Base-by-base conservation (phyloP, 345 rosid genomes). In the Pugionium cornutum region DNA sequence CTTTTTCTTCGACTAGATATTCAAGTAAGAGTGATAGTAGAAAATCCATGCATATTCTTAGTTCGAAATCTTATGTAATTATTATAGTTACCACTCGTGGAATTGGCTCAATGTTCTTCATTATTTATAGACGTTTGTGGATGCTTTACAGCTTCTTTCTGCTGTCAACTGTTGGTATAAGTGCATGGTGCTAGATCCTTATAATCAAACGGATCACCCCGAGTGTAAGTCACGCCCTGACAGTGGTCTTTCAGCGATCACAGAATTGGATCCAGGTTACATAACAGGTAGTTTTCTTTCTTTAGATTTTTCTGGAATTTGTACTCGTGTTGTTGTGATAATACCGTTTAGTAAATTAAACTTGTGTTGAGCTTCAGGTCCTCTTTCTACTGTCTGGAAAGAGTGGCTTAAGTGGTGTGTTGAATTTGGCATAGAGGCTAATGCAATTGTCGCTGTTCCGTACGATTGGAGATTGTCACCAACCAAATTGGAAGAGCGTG, bases 351-450 rank as follows among this genome's bases (percentile, higher is more conserved):
- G 50, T 36, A 43, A 54, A 35, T 8, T 33, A 37, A 37, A 34
- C 36, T 9, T 57, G 31, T 46, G 44, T 53, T 74, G 68, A 44
- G 67, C 56, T 70, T 49, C 76, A 94, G 99, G 99, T 81, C 95
- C 97, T 27, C 92, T 94, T 53, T 94, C 97, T 47, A 88, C 99
- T 0, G 95, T 94, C 52, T 94, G 99, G 99, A 94, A 94, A 82
- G 97, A 94, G 47, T 94, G 99, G 97, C 79, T 94, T 64, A 90
- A 85, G 77, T 94, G 99, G 99, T 94, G 99, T 78, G 82, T 94
- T 69, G 90, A 90, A 80, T 90, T 94, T 64, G 99, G 99, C 29
- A 79, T 94, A 25, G 97, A 90, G 76, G 88, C 99, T 41, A 88
- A 94, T 81, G 90, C 95, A 33, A 88, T 94, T 39, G 80, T 94